Evolutionary conservation across 192 early-diverging fungal species (phyloP), one percentile per base, ranked within the genome.

Genomic region (Entomortierella chlamydospora): DNA sequence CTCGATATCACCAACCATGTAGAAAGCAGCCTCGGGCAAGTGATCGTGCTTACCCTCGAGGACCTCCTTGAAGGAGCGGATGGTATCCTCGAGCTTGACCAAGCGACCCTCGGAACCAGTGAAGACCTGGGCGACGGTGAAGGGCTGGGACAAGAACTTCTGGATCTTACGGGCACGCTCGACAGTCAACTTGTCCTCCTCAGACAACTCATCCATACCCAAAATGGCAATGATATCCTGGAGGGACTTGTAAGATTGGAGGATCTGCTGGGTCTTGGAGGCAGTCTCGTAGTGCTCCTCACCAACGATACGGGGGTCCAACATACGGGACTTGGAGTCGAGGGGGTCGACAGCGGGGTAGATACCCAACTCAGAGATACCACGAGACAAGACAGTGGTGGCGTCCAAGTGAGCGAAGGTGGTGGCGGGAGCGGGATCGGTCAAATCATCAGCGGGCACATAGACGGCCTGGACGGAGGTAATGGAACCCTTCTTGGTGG

Each of bases 151-250:
- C 96, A 98, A 96, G 92, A 98, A 98, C 84, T 93, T 90, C 92
- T 97, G 96, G 86, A 98, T 97, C 92, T 98, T 98, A 94, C 97
- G 95, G 61, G 97, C 97, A 89, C 97, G 95, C 90, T 97, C 95
- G 86, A 98, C 97, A 71, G 93, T 95, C 64, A 95, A 88, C 94
- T 98, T 98, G 89, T 98, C 97, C 83, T 98, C 95, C 83, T 98
- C 96, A 42, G 96, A 98, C 86, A 98, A 86, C 90, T 98, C 96
- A 85, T 98, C 96, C 95, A 98, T 98, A 93, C 95, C 95, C 68
- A 98, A 86, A 94, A 98, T 97, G 87, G 97, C 95, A 92, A 98
- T 98, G 82, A 98, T 98, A 90, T 98, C 97, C 87, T 98, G 97
- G 67, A 98, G 93, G 65, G 95, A 96, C 93, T 98, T 98, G 92